Evolutionary conservation across 169 alveolate genomes (phyloP).

Genomic region (Plasmodium billcollinsi): DNA sequence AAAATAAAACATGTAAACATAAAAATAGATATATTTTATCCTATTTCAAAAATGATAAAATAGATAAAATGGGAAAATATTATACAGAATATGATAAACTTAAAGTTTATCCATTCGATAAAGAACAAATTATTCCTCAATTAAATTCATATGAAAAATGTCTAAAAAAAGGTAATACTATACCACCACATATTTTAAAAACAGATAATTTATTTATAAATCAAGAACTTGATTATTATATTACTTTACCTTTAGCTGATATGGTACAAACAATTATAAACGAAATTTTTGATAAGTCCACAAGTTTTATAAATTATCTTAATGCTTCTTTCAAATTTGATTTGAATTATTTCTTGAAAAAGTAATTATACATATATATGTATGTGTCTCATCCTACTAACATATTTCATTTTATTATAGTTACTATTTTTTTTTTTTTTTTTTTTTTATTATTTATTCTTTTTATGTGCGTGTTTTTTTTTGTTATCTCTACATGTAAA

Average conservation of each 20-base stretch:
- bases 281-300: constrained; percentile 51
- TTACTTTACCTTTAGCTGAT: constrained; percentile 35
- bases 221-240: constrained; percentile 54
- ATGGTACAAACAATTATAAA: constrained; percentile 23
- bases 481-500: too few species aligned
- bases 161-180: constrained; percentile 13
- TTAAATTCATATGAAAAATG: constrained; percentile 19
- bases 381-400: background rate
- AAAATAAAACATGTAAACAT: constrained; percentile 70
- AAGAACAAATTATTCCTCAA: constrained; percentile 62
- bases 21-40: constrained; percentile 76
- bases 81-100: constrained; percentile 72
- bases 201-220: constrained; percentile 51
- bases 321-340: constrained; percentile 43
- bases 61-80: constrained; percentile 62
- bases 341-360: constrained; percentile 64
- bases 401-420: background rate
- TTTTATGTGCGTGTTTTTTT: too few species aligned
- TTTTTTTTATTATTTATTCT: background rate
- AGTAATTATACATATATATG: background rate
- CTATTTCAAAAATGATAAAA: constrained; percentile 71
- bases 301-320: constrained; percentile 67
- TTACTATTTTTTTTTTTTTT: background rate
- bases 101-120: constrained; percentile 55
- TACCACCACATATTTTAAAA: constrained; percentile 23